These are phyloP conservation scores for Paragyromitra xinjiangensis DNA, from an alignment of 495 filamentous ascomycete genomes.

Conservation along the genomic window DNA sequence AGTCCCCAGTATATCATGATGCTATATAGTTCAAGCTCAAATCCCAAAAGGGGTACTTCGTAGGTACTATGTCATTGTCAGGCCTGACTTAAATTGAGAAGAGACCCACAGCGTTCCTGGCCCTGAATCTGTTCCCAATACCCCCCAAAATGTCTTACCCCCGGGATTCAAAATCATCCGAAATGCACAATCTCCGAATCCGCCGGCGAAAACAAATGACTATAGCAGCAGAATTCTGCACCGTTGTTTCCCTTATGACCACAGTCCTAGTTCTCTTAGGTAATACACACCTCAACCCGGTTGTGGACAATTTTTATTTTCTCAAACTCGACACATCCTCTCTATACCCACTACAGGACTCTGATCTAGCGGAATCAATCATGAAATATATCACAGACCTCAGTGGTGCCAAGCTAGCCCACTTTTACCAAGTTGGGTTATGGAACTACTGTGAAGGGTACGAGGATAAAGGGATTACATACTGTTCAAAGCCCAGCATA, in stretches of 20 bases:
- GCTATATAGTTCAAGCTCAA: background rate
- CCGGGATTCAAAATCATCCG: background rate
- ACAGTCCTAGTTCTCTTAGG: conserved; percentile 37
- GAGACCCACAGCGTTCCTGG: background rate
- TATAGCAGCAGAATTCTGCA: conserved; percentile 31
- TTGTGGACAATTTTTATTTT: conserved; percentile 32
- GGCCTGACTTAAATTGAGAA: conserved; percentile 1
- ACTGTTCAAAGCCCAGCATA: conserved; percentile 73
- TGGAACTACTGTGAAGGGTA: conserved; percentile 94
- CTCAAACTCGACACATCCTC: conserved; percentile 37
- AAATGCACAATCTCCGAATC: conserved; percentile 23
- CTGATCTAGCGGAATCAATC: conserved; percentile 15
- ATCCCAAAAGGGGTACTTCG: background rate
- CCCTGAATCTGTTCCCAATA: background rate
- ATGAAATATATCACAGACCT: conserved; percentile 35
- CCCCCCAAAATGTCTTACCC: background rate
- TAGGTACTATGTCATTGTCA: background rate
- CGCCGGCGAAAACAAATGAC: conserved; percentile 39
- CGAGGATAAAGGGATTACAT: conserved; percentile 73
- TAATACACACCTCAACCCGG: conserved; percentile 27
- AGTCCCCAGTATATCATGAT: conserved; percentile 1
- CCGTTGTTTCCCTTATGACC: conserved; percentile 14
- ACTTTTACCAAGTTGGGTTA: conserved; percentile 88
- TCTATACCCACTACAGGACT: conserved; percentile 15
- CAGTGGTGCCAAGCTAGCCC: conserved; percentile 33